These are phyloP conservation scores for Gossypium stocksii DNA, from an alignment of 345 rosid species.

Conservation along the genomic window DNA sequence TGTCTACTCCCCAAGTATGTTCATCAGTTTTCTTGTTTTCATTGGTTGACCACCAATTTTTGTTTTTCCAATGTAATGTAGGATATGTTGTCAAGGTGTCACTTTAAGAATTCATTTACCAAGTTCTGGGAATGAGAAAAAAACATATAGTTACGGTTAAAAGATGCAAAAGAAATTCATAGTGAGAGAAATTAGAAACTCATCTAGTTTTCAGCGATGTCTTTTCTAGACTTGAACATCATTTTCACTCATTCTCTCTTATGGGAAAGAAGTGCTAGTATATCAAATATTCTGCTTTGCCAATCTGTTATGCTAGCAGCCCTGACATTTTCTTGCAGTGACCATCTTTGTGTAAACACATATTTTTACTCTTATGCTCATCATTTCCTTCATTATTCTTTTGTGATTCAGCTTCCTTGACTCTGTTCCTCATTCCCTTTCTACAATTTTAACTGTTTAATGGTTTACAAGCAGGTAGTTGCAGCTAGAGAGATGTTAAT, in stretches of 20 bases:
- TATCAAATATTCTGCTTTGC: not conserved
- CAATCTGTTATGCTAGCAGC: not conserved
- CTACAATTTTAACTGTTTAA: constrained; percentile 2
- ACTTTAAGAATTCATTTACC: not conserved
- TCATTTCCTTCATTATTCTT: not conserved
- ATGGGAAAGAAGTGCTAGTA: not conserved
- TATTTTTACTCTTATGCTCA: not conserved
- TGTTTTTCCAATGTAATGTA: not conserved
- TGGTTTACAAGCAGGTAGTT: constrained; percentile 47
- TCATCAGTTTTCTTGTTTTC: not conserved
- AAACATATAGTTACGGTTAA: not conserved
- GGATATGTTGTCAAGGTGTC: not conserved
- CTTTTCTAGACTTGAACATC: not conserved
- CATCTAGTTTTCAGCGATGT: not conserved
- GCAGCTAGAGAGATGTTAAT: constrained; percentile 78
- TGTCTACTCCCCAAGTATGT: constrained; percentile 76
- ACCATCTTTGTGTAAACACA: not conserved
- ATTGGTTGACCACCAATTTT: not conserved
- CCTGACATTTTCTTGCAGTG: not conserved
- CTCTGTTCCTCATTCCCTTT: not conserved
- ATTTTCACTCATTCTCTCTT: not conserved
- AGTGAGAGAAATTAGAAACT: not conserved
- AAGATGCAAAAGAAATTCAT: not conserved
- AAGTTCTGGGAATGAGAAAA: not conserved
- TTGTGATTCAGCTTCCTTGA: not conserved